A percentile compares a stretch with the other conserved stretches of the same genome.
These are phyloP conservation scores for Acer saccharum DNA, from an alignment of 345 rosid genomes.

Conservation along the genomic window DNA sequence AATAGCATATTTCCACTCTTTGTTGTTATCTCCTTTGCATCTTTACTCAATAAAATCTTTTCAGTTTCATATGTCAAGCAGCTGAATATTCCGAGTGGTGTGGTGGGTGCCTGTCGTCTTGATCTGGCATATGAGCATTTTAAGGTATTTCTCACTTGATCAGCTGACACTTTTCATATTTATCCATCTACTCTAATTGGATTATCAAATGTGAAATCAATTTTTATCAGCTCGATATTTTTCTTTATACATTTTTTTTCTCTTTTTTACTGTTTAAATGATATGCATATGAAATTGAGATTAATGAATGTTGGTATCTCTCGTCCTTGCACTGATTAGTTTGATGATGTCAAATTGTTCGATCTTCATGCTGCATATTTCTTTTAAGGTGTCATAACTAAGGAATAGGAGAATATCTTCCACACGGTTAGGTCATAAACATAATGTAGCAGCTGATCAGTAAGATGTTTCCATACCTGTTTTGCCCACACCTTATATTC, in stretches of 20 bases:
- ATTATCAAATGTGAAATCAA: constrained; percentile 2
- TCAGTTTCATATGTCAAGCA: constrained; percentile 82
- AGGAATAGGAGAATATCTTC: background rate
- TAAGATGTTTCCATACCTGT: background rate
- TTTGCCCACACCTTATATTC: background rate
- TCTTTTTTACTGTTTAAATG: background rate
- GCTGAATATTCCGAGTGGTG: constrained; percentile 91
- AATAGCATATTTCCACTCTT: background rate
- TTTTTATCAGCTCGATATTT: background rate
- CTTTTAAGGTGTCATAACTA: background rate
- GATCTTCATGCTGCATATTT: background rate
- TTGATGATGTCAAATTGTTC: constrained; percentile 3
- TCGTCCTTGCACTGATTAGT: background rate
- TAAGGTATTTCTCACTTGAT: constrained; percentile 59
- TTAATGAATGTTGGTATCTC: background rate
- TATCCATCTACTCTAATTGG: constrained; percentile 5
- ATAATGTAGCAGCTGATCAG: background rate
- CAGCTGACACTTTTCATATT: constrained; percentile 11
- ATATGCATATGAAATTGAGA: background rate
- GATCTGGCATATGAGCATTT: constrained; percentile 98
- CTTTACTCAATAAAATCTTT: constrained; percentile 22
- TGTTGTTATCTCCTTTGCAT: background rate
- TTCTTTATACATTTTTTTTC: background rate
- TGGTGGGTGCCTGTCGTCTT: constrained; percentile 96
- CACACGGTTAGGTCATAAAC: background rate